Evolutionary conservation across 1,284 basidiomycete genomes (phyloP).

Genomic region (Cystobasidium slooffiae): DNA sequence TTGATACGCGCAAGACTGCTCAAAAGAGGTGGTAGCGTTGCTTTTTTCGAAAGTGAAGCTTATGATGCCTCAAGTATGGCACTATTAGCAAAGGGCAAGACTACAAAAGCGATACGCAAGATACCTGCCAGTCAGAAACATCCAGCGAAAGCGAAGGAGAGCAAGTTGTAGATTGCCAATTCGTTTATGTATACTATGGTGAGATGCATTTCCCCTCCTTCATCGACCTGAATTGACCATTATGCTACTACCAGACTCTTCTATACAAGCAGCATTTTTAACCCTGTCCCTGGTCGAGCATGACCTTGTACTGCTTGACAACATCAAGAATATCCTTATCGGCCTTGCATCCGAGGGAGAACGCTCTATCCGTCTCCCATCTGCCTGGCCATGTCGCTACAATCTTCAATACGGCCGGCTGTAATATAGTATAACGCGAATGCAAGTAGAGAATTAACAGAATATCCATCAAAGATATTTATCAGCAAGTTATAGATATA

Average conservation of each 20-base stretch:
- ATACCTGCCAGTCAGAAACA: neutral
- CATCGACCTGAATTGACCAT: neutral
- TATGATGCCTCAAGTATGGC: conserved; percentile 12
- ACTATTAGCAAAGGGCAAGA: conserved; percentile 22
- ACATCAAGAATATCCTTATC: conserved; percentile 37
- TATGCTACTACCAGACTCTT: neutral
- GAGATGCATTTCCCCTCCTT: neutral
- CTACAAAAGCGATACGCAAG: conserved; percentile 27
- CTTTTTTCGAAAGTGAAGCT: conserved; percentile 32
- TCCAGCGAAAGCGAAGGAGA: neutral
- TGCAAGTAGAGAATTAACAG: neutral
- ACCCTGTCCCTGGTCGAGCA: conserved; percentile 35
- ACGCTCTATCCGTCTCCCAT: conserved; percentile 40
- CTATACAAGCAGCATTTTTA: neutral
- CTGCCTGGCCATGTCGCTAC: conserved; percentile 38
- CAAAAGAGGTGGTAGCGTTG: conserved; percentile 14
- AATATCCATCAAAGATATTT: neutral
- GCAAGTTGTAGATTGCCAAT: conserved; percentile 4
- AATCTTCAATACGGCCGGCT: conserved; percentile 31
- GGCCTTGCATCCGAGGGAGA: conserved; percentile 35
- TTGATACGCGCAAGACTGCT: conserved; percentile 20
- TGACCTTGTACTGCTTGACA: conserved; percentile 40
- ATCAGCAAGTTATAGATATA: too few species aligned
- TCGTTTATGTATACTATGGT: neutral
- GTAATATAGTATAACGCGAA: neutral